Evolutionary conservation across 441 rosid species (phyloP).

Genomic region (Viola pubescens): DNA sequence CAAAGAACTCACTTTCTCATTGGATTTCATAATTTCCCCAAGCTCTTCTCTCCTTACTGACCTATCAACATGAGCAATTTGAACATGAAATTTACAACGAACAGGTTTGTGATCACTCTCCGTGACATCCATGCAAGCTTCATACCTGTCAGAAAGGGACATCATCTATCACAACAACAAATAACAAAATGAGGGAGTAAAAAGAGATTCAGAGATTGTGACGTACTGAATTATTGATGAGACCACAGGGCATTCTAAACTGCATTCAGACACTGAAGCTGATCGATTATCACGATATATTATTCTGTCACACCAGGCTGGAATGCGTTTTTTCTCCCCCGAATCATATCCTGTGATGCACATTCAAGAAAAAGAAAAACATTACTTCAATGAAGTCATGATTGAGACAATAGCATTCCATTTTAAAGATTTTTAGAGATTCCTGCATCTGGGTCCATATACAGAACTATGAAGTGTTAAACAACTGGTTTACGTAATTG

Average conservation of each 20-base stretch:
- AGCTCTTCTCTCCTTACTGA: conserved; percentile 78
- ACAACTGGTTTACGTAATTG: not conserved
- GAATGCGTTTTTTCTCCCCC: conserved; percentile 99
- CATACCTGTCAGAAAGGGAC: conserved; percentile 49
- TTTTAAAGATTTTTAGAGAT: no score
- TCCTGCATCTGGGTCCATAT: not conserved
- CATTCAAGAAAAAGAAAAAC: not conserved
- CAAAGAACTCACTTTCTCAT: conserved; percentile 47
- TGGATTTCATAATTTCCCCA: conserved; percentile 53
- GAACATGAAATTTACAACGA: conserved; percentile 76
- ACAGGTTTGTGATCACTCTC: conserved; percentile 99
- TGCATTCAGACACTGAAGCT: conserved; percentile 52
- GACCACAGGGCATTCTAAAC: conserved; percentile 85
- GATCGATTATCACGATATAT: conserved; percentile 80
- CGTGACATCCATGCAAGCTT: conserved; percentile 91
- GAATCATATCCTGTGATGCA: conserved; percentile 76
- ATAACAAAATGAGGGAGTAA: not conserved
- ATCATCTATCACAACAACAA: conserved; percentile 11
- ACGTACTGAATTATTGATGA: conserved; percentile 66
- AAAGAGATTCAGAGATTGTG: conserved; percentile 4
- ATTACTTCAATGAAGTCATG: no score
- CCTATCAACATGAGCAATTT: conserved; percentile 80
- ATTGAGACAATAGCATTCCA: no score
- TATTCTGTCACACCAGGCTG: conserved; percentile 99
- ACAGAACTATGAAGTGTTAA: not conserved